Base-by-base conservation (phyloP, 2,329 filamentous ascomycete genomes). In the Hypoxylon sp. region DNA sequence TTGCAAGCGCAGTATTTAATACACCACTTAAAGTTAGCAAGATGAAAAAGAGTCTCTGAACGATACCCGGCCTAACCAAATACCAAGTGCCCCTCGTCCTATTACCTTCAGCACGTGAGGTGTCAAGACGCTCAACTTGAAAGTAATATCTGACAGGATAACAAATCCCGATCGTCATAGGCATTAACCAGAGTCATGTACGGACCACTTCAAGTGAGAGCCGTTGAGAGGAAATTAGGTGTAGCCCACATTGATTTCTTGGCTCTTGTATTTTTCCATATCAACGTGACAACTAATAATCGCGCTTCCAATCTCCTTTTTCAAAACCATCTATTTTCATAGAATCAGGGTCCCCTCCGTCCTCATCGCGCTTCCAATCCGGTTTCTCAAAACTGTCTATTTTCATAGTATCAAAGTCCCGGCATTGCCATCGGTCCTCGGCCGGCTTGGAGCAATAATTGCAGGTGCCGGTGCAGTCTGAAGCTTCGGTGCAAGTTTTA, bases 361-460 rank as follows among this genome's bases (percentile, higher is more conserved):
- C 8, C 16, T 11, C 9, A 11, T 16, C 16, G 8, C 8, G 7
- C 16, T 20, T 40, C 36, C 36, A 40, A 26, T 26, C 3, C 6
- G 24, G 24, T 3, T 26, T 26, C 3, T 26, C 24, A 3, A 26
- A 3, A 3, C 3, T 6, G 6, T 26, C 24, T 26, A 26, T 26
- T 26, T 26, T 26, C 4, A 36, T 36, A 22, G 8, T 36, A 36
- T 38, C 20, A 26, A 42, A 48, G 4, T 64, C 54, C 26, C 53
- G 6, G 32, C 53, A 63, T 14, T 53, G 48, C 61, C 49, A 64
- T 58, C 61, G 49, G 30, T 64, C 58, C 16, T 59, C 61, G 12
- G 61, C 54, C 9, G 61, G 54, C 6, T 49, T 64, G 3, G 61
- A 64, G 30, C 61, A 64, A 42, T 58, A 64, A 20, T 54, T 64